Conservation (phyloP, 208 protist species). For the Leptomonas pyrrhocoris region DNA sequence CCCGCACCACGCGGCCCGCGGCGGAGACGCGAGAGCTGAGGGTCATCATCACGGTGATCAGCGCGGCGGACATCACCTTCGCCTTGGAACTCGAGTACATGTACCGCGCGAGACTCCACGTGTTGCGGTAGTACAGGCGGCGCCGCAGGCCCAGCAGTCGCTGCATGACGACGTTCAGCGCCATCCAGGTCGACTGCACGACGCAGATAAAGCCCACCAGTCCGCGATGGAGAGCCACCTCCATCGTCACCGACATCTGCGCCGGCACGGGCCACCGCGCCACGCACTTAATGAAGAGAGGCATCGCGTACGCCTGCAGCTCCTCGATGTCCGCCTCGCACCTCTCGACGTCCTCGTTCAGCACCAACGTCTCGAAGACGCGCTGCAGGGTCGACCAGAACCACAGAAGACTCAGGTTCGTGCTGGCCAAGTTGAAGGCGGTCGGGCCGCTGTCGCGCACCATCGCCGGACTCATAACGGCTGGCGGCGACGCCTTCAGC, state of each 20-base stretch:
- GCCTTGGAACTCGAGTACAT: slow-evolving; percentile 45
- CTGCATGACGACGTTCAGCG: slow-evolving; percentile 32
- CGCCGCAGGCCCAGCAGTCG: slow-evolving; percentile 34
- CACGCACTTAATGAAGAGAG: slow-evolving; percentile 44
- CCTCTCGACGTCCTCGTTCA: slow-evolving; percentile 44
- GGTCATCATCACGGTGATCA: slow-evolving; percentile 52
- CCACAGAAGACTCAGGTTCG: slow-evolving; percentile 63
- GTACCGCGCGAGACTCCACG: slow-evolving; percentile 53
- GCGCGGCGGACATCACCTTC: slow-evolving; percentile 41
- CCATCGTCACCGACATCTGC: slow-evolving; percentile 25
- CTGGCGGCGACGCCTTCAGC: slow-evolving; percentile 35
- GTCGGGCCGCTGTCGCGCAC: slow-evolving; percentile 29
- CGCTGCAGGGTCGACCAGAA: slow-evolving; percentile 46
- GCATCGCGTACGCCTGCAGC: slow-evolving; percentile 35
- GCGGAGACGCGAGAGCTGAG: slow-evolving; percentile 47
- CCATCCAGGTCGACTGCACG: slow-evolving; percentile 39
- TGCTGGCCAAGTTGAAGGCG: slow-evolving; percentile 32
- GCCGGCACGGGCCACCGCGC: slow-evolving; percentile 38
- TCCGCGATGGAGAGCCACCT: slow-evolving; percentile 14
- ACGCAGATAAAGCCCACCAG: slow-evolving; percentile 35
- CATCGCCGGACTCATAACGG: slow-evolving; percentile 30
- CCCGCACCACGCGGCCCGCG: slow-evolving; percentile 40
- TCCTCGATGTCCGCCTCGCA: slow-evolving; percentile 49
- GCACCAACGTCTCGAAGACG: slow-evolving; percentile 45
- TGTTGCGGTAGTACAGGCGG: slow-evolving; percentile 39